Conservation (phyloP, 2,329 filamentous ascomycete genomes). For the Penicillium sp. region DNA sequence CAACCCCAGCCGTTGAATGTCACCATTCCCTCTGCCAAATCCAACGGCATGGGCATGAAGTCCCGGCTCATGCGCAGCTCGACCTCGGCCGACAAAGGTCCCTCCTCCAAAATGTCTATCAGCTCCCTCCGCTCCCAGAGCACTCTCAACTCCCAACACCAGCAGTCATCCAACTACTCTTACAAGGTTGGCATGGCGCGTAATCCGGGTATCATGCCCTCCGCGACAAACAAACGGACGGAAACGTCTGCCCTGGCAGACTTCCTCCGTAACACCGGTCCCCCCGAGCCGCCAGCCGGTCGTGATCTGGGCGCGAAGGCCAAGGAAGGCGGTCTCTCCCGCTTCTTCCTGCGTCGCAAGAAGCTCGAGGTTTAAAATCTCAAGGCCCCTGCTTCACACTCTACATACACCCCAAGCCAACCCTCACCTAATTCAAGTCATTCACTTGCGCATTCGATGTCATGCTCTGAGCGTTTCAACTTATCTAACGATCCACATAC, state of each 20-base stretch:
- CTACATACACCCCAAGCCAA: not conserved
- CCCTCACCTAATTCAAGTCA: not conserved
- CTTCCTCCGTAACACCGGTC: slow-evolving; percentile 73
- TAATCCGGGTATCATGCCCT: slow-evolving; percentile 33
- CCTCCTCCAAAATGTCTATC: slow-evolving; percentile 40
- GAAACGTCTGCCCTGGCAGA: slow-evolving; percentile 72
- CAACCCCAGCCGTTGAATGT: slow-evolving; percentile 39
- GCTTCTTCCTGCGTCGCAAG: slow-evolving; percentile 44
- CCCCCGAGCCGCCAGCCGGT: slow-evolving; percentile 55
- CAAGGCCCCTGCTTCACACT: not conserved
- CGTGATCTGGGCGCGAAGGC: slow-evolving; percentile 26
- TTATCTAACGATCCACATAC: slow-evolving; percentile 32
- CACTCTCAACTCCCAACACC: slow-evolving; percentile 36
- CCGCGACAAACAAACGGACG: slow-evolving; percentile 37
- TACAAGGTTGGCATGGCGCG: slow-evolving; percentile 47
- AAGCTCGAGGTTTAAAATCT: slow-evolving; percentile 36
- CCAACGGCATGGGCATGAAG: slow-evolving; percentile 39
- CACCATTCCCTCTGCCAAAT: slow-evolving; percentile 22
- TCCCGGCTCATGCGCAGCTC: slow-evolving; percentile 43
- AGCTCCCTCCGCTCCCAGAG: slow-evolving; percentile 44
- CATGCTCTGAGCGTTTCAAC: slow-evolving; percentile 34
- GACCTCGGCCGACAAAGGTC: slow-evolving; percentile 35
- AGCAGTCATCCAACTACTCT: slow-evolving; percentile 44
- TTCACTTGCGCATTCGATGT: slow-evolving; percentile 19
- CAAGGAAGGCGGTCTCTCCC: slow-evolving; percentile 41